These are phyloP conservation scores for Avena sativa DNA, from an alignment of 176 grass and related monocot genomes.

Conservation along the genomic window DNA sequence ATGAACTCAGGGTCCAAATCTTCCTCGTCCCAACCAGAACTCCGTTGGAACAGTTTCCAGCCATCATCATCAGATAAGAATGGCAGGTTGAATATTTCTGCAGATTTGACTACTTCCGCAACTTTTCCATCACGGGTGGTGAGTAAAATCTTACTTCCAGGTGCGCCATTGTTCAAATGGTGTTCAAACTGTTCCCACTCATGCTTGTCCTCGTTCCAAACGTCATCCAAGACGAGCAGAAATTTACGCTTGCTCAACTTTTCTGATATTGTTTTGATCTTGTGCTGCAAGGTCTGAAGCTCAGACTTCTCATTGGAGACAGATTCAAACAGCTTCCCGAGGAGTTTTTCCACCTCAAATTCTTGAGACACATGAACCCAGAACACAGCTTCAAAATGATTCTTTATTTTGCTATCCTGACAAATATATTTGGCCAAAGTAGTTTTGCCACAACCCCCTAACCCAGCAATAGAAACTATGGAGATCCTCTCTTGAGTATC, in stretches of 20 bases:
- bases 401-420: no score
- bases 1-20: no score
- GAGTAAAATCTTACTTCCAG: no score
- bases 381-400: constrained; percentile 39
- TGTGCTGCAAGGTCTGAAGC: background rate
- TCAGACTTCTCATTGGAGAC: no score
- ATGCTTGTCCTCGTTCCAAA: no score
- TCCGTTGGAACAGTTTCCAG: constrained; percentile 3
- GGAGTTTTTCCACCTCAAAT: background rate
- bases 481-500: background rate
- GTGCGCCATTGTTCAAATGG: no score
- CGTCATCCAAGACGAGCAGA: no score
- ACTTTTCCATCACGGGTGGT: background rate
- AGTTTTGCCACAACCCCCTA: no score
- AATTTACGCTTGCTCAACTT: background rate
- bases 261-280: background rate
- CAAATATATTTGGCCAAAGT: no score
- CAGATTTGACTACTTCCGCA: background rate
- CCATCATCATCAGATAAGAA: background rate
- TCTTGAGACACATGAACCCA: background rate
- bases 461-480: no score
- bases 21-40: background rate
- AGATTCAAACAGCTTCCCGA: no score
- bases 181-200: no score
- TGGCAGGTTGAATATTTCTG: background rate